A percentile compares a stretch with the other conserved stretches of the same genome.
Conservation (phyloP, 352 stramenopile genomes). For the Aphanomyces astaci region DNA sequence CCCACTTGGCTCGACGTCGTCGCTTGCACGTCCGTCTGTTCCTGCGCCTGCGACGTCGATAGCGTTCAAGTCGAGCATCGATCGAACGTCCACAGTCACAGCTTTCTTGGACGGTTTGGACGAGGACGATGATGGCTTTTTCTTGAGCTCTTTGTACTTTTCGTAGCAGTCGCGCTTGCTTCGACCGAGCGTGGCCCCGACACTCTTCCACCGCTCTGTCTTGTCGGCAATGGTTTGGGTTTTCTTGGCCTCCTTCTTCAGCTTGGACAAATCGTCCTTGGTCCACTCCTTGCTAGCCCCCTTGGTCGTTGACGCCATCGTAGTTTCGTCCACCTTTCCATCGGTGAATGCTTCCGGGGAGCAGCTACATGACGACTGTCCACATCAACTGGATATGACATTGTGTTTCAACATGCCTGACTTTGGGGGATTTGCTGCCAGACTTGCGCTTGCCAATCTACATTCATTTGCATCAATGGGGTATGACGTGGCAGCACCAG, state of each 20-base stretch:
- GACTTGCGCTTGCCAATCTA: slow-evolving; percentile 21
- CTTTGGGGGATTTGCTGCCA: slow-evolving; percentile 10
- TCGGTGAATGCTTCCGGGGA: background rate
- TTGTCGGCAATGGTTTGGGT: slow-evolving; percentile 53
- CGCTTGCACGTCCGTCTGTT: no score
- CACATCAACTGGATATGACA: no score
- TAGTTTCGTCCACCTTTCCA: slow-evolving; percentile 22
- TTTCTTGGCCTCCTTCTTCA: slow-evolving; percentile 72
- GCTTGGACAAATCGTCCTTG: slow-evolving; percentile 41
- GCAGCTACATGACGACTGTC: no score
- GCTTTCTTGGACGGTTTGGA: slow-evolving; percentile 26
- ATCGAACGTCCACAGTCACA: background rate
- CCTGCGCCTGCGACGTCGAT: background rate
- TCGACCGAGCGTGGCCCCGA: slow-evolving; percentile 40
- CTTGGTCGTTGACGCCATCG: background rate
- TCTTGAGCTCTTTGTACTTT: slow-evolving; percentile 76
- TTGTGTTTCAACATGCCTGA: background rate
- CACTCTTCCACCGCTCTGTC: slow-evolving; percentile 59
- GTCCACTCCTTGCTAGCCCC: slow-evolving; percentile 36
- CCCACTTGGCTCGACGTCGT: background rate
- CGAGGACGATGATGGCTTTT: slow-evolving; percentile 25
- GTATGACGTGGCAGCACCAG: background rate
- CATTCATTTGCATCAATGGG: background rate
- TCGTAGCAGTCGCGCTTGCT: slow-evolving; percentile 78
- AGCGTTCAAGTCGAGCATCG: background rate